Conservation (phyloP, 371 early-diverging fungal species). For the Mortierella sp. region DNA sequence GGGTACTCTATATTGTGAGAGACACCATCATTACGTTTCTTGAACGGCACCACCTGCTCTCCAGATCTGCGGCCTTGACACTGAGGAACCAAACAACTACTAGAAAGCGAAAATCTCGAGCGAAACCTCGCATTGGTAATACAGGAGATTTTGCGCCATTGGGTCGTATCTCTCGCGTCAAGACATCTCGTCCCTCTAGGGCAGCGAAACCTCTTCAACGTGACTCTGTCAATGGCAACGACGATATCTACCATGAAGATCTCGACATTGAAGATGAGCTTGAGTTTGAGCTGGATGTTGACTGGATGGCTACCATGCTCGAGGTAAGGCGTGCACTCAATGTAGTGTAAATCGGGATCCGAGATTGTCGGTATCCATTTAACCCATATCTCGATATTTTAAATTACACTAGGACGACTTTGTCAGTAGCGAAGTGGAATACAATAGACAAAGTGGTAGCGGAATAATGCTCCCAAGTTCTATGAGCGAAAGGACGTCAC, state of each 20-base stretch:
- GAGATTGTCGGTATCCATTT: not conserved
- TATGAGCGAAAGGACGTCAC: slow-evolving; percentile 23
- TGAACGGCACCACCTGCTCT: slow-evolving; percentile 35
- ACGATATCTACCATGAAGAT: not conserved
- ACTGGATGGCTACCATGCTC: slow-evolving; percentile 36
- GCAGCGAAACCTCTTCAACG: not conserved
- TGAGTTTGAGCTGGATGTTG: slow-evolving; percentile 42
- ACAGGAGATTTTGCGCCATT: not conserved
- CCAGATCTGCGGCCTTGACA: slow-evolving; percentile 20
- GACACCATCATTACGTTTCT: slow-evolving; percentile 29
- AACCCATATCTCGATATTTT: not conserved
- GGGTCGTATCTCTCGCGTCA: slow-evolving; percentile 17
- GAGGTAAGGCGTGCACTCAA: slow-evolving; percentile 10
- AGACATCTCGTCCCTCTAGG: slow-evolving; percentile 21
- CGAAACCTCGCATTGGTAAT: not conserved
- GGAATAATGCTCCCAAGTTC: slow-evolving; percentile 9
- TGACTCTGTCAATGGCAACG: too few species aligned
- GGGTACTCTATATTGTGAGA: slow-evolving; percentile 17
- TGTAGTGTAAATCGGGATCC: not conserved
- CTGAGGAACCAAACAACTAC: slow-evolving; percentile 18
- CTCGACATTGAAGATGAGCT: slow-evolving; percentile 42
- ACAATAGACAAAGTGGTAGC: slow-evolving; percentile 1
- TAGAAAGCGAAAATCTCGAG: slow-evolving; percentile 20
- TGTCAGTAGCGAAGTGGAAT: slow-evolving; percentile 16
- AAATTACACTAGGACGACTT: slow-evolving; percentile 30